phyloP scores from a whole-genome alignment of 75 land plant species.

The Pseudotsuga menziesii region DNA sequence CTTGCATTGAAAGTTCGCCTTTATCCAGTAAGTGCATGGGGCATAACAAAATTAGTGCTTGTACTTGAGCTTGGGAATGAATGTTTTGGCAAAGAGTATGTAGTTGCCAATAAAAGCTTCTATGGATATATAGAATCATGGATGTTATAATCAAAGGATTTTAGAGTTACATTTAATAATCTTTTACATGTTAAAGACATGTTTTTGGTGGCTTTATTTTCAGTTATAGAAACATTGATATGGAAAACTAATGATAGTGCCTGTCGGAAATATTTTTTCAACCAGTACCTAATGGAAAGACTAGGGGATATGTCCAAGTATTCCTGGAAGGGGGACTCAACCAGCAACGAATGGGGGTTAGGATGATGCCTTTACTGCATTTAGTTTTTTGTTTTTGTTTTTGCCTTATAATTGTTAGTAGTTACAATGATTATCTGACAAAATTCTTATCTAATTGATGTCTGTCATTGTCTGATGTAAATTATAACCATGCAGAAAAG shows the following conservation, averaged over 20 bases:
- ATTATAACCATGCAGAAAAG: background rate
- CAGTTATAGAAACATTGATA: background rate
- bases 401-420: background rate
- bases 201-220: background rate
- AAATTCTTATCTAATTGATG: background rate
- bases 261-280: background rate
- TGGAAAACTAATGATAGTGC: background rate
- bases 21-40: constrained; percentile 23
- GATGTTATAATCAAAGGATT: background rate
- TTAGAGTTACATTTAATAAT: background rate
- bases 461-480: background rate
- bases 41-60: background rate
- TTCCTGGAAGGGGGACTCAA: constrained; percentile 95
- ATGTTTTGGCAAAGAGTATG: background rate
- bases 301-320: constrained; percentile 78
- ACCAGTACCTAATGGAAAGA: constrained; percentile 39
- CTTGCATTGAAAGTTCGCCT: constrained; percentile 28
- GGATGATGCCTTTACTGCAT: constrained; percentile 8
- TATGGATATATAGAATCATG: background rate
- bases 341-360: constrained; percentile 97
- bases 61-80: background rate
- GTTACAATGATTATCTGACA: background rate
- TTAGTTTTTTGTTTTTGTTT: background rate
- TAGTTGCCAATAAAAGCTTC: background rate
- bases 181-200: background rate